Base-by-base conservation (phyloP, 1,139 yeast genomes). In the Protomyces pachydermus region DNA sequence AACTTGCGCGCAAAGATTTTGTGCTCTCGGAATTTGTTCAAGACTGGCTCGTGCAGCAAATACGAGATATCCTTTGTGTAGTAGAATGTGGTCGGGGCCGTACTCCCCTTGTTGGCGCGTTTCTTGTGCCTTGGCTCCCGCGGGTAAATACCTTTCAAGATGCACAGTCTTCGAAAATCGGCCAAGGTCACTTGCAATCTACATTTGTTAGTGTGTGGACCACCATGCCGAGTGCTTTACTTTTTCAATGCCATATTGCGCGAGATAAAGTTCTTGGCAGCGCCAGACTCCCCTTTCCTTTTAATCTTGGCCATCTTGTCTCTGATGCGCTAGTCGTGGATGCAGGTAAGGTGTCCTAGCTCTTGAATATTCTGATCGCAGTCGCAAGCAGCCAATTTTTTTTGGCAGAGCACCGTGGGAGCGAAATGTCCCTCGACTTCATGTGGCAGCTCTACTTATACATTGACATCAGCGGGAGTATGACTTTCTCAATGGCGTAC, bases 41-140 rank as follows among this genome's bases (percentile, higher is more conserved):
- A 81, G 23, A 93, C 90, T 1, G 98, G 98, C 78, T 93, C 99
- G 77, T 95, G 98, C 80, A 90, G 79, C 72, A 93, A 80, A 76
- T 91, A 95, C 76, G 91, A 96, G 70, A 93, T 93, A 76, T 93
- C 99, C 76, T 91, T 93, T 69, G 87, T 77, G 76, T 91, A 93
- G 78, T 95, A 93, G 76, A 95, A 95, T 3, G 98, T 95, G 34
- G 88, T 88, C 57, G 96, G 97, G 20, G 96, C 96, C 14, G 97
- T 90, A 25, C 96, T 88, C 28, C 98, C 98, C 77, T 90, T 91
- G 77, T 91, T 93, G 67, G 98, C 97, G 82, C 90, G 91, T 84
- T 88, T 91, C 79, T 91, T 91, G 77, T 89, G 91, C 72, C 95
- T 82, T 61, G 98, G 98, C 75, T 93, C 98, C 75, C 99, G 84